Evolutionary conservation across 1,284 basidiomycete genomes (phyloP).

Genomic region (Rhodotorula sp.): DNA sequence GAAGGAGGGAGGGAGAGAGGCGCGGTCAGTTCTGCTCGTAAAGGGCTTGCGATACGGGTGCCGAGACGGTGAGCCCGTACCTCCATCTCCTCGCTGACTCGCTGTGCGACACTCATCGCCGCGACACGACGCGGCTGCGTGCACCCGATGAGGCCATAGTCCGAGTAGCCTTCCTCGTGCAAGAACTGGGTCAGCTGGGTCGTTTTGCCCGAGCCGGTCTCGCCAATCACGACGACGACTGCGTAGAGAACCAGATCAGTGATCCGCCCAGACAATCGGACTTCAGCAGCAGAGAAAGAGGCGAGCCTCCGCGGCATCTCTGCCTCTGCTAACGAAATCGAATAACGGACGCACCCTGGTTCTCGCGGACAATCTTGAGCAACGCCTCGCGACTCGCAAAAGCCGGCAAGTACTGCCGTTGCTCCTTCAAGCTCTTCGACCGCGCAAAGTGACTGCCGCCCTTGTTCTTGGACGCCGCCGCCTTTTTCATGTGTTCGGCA

Average conservation of each 20-base stretch:
- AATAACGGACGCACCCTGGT: constrained; percentile 68
- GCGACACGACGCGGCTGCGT: constrained; percentile 98
- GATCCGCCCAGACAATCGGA: too few species aligned
- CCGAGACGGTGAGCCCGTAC: background rate
- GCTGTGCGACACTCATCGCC: constrained; percentile 97
- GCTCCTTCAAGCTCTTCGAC: constrained; percentile 82
- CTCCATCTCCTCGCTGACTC: constrained; percentile 98
- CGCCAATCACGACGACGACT: constrained; percentile 55
- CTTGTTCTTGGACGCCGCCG: constrained; percentile 48
- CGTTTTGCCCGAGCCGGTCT: constrained; percentile 72
- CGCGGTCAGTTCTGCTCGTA: too few species aligned
- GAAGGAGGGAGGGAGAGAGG: too few species aligned
- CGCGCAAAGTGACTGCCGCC: constrained; percentile 20
- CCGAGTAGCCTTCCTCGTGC: constrained; percentile 93
- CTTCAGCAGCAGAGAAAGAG: constrained; percentile 75
- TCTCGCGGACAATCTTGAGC: constrained; percentile 84
- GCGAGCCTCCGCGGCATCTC: background rate
- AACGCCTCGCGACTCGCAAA: constrained; percentile 96
- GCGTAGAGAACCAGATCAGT: constrained; percentile 75
- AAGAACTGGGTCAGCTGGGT: constrained; percentile 98
- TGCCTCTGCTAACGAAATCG: background rate
- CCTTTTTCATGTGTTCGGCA: constrained; percentile 70
- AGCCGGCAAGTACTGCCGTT: constrained; percentile 93
- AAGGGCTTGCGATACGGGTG: background rate
- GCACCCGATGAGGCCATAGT: constrained; percentile 83